Evolutionary conservation across 768 basidiomycete genomes (phyloP), one percentile per base, ranked within the genome.

Genomic region (Boletus coccyginus): DNA sequence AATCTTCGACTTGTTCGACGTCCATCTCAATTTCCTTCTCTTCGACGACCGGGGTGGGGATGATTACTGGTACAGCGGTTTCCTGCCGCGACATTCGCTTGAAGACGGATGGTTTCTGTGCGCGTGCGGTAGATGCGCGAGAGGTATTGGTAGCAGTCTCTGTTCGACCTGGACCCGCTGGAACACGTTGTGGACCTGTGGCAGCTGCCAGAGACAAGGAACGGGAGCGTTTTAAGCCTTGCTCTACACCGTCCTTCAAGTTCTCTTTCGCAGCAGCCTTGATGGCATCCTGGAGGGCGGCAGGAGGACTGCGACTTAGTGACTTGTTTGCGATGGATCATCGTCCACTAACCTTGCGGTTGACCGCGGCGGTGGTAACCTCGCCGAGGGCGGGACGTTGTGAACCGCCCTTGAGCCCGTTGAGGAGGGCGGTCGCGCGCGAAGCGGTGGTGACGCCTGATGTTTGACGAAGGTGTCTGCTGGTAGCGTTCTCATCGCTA

Each of bases 381-480:
- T 94, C 92, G 56, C 85, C 83, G 48, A 95, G 79, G 40, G 86
- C 91, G 33, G 87, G 79, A 61, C 93, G 82, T 69, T 85, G 83
- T 21, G 78, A 74, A 42, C 75, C 78, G 35, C 75, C 76, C 78
- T 92, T 93, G 60, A 71, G 66, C 10, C 70, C 70, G 27, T 53
- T 67, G 17, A 73, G 50, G 62, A 77, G 72, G 33, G 77, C 71
- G 46, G 78, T 64, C 61, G 81, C 74, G 50, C 86, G 83, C 54
- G 80, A 75, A 43, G 82, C 73, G 50, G 70, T 62, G 36, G 77
- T 67, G 61, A 73, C 73, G 60, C 76, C 80, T 17, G 86, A 87
- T 17, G 78, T 61, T 62, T 88, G 86, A 56, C 88, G 86, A 36
- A 78, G 66, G 65, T 90, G 86, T 72, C 77, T 83, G 63, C 80